Conservation (phyloP, 2,329 filamentous ascomycete genomes). For the Epichloe uncinata region DNA sequence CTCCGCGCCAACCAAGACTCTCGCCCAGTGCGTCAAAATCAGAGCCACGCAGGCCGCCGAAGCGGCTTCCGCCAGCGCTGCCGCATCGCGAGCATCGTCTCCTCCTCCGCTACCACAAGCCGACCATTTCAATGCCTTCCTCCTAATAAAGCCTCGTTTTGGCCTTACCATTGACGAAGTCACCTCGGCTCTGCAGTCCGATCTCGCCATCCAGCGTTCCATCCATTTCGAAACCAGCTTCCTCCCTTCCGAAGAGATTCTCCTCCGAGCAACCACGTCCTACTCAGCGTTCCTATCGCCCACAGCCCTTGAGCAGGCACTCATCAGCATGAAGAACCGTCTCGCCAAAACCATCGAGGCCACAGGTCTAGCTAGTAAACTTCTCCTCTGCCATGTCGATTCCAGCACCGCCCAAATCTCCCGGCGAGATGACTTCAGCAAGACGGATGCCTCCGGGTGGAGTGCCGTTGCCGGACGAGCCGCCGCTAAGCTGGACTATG, state of each 20-base stretch:
- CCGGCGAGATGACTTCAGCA: conserved; percentile 30
- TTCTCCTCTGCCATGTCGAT: conserved; percentile 39
- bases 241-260: conserved; percentile 55
- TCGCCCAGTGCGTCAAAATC: conserved; percentile 52
- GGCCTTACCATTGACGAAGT: conserved; percentile 67
- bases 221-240: conserved; percentile 53
- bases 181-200: conserved; percentile 37
- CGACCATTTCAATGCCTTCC: conserved; percentile 55
- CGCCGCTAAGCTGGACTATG: conserved; percentile 19
- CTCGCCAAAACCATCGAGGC: conserved; percentile 29
- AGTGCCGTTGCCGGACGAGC: conserved; percentile 43
- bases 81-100: conserved; percentile 18
- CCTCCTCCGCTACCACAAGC: conserved; percentile 9
- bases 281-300: conserved; percentile 33
- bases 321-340: conserved; percentile 31
- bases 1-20: conserved; percentile 62
- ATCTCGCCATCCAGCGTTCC: conserved; percentile 35
- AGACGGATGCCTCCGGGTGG: conserved; percentile 37
- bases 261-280: conserved; percentile 42
- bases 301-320: conserved; percentile 30
- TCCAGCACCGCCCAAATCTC: conserved; percentile 30
- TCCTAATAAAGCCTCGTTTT: conserved; percentile 56
- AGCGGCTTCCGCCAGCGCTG: conserved; percentile 15
- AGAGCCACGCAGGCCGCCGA: conserved; percentile 24
- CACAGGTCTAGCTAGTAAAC: conserved; percentile 30